A percentile compares a stretch with the other conserved stretches of the same genome.
Evolutionary conservation across 495 filamentous ascomycete species (phyloP).

Genomic region (Poronia punctata): DNA sequence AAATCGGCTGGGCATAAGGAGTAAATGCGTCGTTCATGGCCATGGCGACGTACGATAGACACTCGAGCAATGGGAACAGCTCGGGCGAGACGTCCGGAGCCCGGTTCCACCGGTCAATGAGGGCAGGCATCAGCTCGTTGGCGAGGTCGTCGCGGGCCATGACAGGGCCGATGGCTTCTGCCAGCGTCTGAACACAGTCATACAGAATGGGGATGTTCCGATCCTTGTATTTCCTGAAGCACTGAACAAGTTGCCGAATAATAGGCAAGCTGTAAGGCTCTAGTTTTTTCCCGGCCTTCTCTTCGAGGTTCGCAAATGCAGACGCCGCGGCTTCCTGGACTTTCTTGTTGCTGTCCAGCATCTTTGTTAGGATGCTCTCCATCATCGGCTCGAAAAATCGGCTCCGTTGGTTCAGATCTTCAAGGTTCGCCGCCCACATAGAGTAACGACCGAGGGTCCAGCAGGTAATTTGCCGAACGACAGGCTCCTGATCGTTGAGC

Average conservation of each 20-base stretch:
- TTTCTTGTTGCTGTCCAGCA: constrained; percentile 95
- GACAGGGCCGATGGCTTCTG: constrained; percentile 78
- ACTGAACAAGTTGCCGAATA: constrained; percentile 82
- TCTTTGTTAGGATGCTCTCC: constrained; percentile 88
- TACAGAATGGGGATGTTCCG: constrained; percentile 98
- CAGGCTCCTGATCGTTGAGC: constrained; percentile 75
- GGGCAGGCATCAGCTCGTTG: constrained; percentile 84
- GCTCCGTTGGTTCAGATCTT: constrained; percentile 55
- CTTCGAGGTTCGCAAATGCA: constrained; percentile 92
- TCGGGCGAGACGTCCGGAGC: constrained; percentile 86
- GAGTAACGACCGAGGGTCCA: constrained; percentile 96
- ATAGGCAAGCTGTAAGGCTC: constrained; percentile 85
- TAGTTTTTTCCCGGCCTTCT: constrained; percentile 76
- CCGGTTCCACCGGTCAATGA: constrained; percentile 83
- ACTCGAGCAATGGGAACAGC: constrained; percentile 89
- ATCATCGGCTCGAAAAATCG: constrained; percentile 93
- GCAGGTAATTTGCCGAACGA: constrained; percentile 96
- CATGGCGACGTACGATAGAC: constrained; percentile 86
- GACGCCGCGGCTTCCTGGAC: constrained; percentile 96
- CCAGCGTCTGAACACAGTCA: constrained; percentile 95
- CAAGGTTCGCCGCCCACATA: constrained; percentile 77
- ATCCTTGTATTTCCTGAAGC: constrained; percentile 94
- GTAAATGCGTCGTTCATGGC: constrained; percentile 78
- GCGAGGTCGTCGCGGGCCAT: constrained; percentile 72
- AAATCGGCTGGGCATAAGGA: constrained; percentile 77